phyloP scores from a whole-genome alignment of 2,329 filamentous ascomycete species.

The Hymenoscyphus fructigenus region DNA sequence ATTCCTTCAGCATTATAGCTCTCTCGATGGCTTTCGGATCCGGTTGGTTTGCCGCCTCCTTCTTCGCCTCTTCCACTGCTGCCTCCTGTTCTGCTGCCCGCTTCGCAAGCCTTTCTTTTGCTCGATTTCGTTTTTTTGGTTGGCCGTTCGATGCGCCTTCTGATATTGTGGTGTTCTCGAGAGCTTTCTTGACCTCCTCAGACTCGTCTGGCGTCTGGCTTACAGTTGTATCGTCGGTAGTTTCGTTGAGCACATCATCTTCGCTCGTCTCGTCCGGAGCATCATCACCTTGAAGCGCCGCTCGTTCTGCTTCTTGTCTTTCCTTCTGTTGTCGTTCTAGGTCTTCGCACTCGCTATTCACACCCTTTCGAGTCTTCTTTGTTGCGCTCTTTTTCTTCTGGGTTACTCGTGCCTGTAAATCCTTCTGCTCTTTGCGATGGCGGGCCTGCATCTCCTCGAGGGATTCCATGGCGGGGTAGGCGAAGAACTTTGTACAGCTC shows the following conservation, averaged over 20 bases:
- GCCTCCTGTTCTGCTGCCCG: constrained; percentile 83
- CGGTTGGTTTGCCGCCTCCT: constrained; percentile 73
- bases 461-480: constrained; percentile 42
- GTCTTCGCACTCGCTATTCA: constrained; percentile 73
- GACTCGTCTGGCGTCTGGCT: constrained; percentile 15
- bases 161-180: constrained; percentile 27
- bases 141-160: constrained; percentile 25
- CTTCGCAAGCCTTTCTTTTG: constrained; percentile 87
- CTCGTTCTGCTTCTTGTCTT: constrained; percentile 62
- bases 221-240: constrained; percentile 9
- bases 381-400: constrained; percentile 97
- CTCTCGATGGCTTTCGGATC: constrained; percentile 71
- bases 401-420: constrained; percentile 80
- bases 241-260: not conserved
- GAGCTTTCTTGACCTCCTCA: constrained; percentile 22
- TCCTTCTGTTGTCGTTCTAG: constrained; percentile 67
- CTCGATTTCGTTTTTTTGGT: constrained; percentile 75
- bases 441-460: constrained; percentile 77
- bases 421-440: constrained; percentile 85
- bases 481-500: not conserved
- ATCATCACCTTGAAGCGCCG: constrained; percentile 39
- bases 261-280: constrained; percentile 3
- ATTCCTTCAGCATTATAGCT: constrained; percentile 65
- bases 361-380: constrained; percentile 76
- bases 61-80: constrained; percentile 62